Percentiles rank a stretch among this genome's conserved stretches.
Conservation (phyloP, 306 rosid species). For the Begonia fuchsioides region DNA sequence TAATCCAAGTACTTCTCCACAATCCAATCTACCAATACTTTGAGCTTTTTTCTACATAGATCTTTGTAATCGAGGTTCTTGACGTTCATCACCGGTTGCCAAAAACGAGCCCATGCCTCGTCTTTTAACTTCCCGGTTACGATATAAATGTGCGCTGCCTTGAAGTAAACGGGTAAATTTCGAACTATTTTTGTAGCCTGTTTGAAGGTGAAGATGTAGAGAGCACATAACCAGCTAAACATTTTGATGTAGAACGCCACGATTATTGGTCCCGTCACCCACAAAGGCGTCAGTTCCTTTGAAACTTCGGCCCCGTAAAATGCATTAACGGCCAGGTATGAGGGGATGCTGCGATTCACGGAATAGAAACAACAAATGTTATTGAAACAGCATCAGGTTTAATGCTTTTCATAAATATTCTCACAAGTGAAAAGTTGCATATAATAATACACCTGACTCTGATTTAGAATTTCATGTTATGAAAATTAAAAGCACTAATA, state of each 20-base stretch:
- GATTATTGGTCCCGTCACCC: conserved; percentile 60
- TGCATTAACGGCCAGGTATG: conserved; percentile 47
- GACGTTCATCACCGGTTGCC: conserved; percentile 37
- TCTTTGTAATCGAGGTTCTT: conserved; percentile 48
- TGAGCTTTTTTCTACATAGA: conserved; percentile 28
- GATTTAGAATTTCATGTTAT: neutral
- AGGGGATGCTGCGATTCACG: conserved; percentile 45
- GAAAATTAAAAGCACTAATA: neutral
- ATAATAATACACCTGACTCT: too few species aligned
- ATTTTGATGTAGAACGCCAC: conserved; percentile 54
- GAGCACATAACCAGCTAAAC: conserved; percentile 33
- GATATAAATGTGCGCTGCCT: conserved; percentile 27
- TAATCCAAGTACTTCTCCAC: conserved; percentile 57
- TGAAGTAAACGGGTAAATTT: conserved; percentile 45
- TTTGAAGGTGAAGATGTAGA: conserved; percentile 69
- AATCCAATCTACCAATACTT: conserved; percentile 35
- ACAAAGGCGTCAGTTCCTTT: conserved; percentile 68
- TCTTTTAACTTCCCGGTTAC: conserved; percentile 47
- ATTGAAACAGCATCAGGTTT: neutral
- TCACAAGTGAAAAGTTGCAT: too few species aligned
- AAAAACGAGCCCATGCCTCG: conserved; percentile 24
- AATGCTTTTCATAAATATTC: neutral
- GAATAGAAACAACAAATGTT: neutral
- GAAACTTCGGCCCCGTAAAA: conserved; percentile 63
- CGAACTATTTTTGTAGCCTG: conserved; percentile 38